Percentiles rank a stretch among this genome's conserved stretches.
Evolutionary conservation across 345 rosid genomes (phyloP).

Genomic region (Iberis pinnata): DNA sequence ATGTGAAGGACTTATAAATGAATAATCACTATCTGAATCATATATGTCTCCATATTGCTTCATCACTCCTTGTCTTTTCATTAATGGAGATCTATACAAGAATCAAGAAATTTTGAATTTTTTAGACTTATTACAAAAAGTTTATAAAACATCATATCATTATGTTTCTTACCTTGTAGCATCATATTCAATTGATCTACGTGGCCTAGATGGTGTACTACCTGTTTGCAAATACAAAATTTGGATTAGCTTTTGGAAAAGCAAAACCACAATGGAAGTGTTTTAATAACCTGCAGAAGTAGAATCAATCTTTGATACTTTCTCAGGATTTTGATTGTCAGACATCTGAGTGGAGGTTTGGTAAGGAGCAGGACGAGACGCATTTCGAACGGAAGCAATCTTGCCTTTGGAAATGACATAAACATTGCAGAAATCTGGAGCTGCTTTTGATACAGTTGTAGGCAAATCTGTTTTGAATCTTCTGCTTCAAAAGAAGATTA

Average conservation of each 20-base stretch:
- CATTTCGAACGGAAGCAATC: slow-evolving; percentile 49
- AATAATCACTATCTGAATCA: slow-evolving; percentile 62
- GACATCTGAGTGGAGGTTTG: slow-evolving; percentile 36
- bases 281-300: slow-evolving; percentile 42
- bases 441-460: slow-evolving; percentile 45
- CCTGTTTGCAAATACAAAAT: slow-evolving; percentile 35
- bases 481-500: slow-evolving; percentile 29
- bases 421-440: slow-evolving; percentile 83
- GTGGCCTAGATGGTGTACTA: slow-evolving; percentile 37
- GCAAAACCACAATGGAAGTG: neutral
- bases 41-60: slow-evolving; percentile 38
- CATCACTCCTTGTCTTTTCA: slow-evolving; percentile 29
- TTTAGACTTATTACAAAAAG: neutral
- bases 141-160: too few relatives aligned
- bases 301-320: slow-evolving; percentile 17
- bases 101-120: neutral
- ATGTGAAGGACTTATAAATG: slow-evolving; percentile 41
- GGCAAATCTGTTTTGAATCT: slow-evolving; percentile 63
- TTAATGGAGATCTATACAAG: slow-evolving; percentile 42
- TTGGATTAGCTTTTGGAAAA: neutral
- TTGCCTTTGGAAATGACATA: slow-evolving; percentile 78
- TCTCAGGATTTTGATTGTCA: slow-evolving; percentile 31
- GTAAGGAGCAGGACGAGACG: slow-evolving; percentile 61
- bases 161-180: neutral
- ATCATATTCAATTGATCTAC: slow-evolving; percentile 35